phyloP scores from a whole-genome alignment of 495 filamentous ascomycete species.

The Durotheca rogersii region DNA sequence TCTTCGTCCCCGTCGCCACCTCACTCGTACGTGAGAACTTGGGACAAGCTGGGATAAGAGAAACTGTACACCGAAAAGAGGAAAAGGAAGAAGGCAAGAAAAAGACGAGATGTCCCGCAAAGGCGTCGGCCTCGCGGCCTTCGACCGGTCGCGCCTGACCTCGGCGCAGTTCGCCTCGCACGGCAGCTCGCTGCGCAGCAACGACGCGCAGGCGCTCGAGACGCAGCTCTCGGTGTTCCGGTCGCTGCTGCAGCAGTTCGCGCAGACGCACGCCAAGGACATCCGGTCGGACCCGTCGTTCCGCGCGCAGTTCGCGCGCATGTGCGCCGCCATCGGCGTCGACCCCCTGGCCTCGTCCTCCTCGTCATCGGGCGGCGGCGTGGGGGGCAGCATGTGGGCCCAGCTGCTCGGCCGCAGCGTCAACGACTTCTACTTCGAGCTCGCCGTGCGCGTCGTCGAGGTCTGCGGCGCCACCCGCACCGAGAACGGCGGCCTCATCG shows the following conservation, averaged over 20 bases:
- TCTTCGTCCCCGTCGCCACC: too few relatives aligned
- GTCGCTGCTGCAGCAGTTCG: slow-evolving; percentile 87
- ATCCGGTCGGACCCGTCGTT: slow-evolving; percentile 94
- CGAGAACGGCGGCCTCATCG: slow-evolving; percentile 91
- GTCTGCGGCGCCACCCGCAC: slow-evolving; percentile 82
- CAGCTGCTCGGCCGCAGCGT: slow-evolving; percentile 87
- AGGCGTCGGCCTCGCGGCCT: slow-evolving; percentile 88
- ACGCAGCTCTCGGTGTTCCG: slow-evolving; percentile 97
- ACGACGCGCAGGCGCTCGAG: slow-evolving; percentile 76
- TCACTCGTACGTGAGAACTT: too few relatives aligned
- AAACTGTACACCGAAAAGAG: background rate
- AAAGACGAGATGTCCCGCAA: slow-evolving; percentile 55
- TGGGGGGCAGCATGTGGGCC: slow-evolving; percentile 75
- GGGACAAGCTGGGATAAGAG: too few relatives aligned
- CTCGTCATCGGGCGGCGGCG: slow-evolving; percentile 45
- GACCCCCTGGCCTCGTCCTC: slow-evolving; percentile 81
- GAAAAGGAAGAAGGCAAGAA: background rate
- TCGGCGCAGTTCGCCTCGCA: slow-evolving; percentile 85
- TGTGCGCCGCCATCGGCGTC: slow-evolving; percentile 96
- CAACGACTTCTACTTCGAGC: slow-evolving; percentile 97
- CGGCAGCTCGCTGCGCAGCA: slow-evolving; percentile 76
- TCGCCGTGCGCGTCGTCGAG: slow-evolving; percentile 91
- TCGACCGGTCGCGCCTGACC: slow-evolving; percentile 77
- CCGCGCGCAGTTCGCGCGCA: slow-evolving; percentile 94
- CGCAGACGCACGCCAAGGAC: slow-evolving; percentile 88